Evolutionary conservation across 306 rosid species (phyloP), one percentile per base, ranked within the genome.

Genomic region (Gillenia trifoliata): DNA sequence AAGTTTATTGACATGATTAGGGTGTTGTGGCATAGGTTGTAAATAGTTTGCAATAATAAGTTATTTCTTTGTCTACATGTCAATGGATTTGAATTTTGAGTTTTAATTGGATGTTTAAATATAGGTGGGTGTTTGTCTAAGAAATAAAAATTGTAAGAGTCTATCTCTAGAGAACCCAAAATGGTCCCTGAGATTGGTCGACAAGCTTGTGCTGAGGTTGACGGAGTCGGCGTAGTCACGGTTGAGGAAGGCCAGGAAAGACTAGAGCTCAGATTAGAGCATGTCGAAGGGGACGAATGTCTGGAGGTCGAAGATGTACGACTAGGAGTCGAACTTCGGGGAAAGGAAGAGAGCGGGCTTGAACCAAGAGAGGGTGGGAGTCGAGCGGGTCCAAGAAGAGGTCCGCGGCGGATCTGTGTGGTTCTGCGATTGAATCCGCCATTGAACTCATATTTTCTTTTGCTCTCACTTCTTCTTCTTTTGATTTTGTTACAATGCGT

Each of bases 241-340:
- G 89, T 94, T 94, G 76, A 94, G 97, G 57, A 97, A 86, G 11
- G 95, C 85, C 49, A 89, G 89, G 80, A 92, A 85, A 62, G 80
- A 83, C 71, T 88, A 80, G 64, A 94, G 97, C 84, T 92, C 94
- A 17, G 95, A 88, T 64, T 96, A 93, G 72, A 92, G 99, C 17
- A 96, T 91, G 73, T 90, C 96, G 80, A 94, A 92, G 57, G 99
- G 97, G n/a, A 94, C 99, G 79, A 94, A 91, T 70, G 97, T 87
- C 22, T 92, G 91, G 73, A 94, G 97, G 78, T 92, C 97, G 2
- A 92, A 90, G 22, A 94, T 89, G 88, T 94, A 94, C 17, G 92
- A 78, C 57, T 94, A 97, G 29, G 96, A 85, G 67, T 94, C 96
- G 81, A 92, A 94, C 54, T 90, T 79, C 0, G 90, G 88, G 31